Evolutionary conservation across 2,329 filamentous ascomycete genomes (phyloP), one percentile per base, ranked within the genome.

Genomic region (Venturia pyrina): DNA sequence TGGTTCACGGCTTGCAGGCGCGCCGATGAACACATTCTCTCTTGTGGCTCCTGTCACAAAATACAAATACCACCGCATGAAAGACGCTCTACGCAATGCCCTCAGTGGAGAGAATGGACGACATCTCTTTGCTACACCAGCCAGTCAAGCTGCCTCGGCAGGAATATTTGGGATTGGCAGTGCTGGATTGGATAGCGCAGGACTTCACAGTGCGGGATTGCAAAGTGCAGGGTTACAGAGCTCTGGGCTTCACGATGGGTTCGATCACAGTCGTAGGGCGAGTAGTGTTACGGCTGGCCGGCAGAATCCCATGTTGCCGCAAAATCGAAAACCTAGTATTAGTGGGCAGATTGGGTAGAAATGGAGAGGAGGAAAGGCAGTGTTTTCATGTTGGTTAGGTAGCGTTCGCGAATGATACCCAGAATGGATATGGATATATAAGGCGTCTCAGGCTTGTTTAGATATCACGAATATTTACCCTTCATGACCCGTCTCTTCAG

Each of bases 21-120:
- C 87, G 87, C 56, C 93, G 93, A 0, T 87, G 5, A 83, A 91
- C 37, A 85, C 87, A 8, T 87, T 90, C 62, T 78, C 78, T 1
- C 75, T 81, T 44, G 80, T 85, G 63, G 72, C 84, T 80, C 74
- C 78, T 56, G 71, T 73, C 61, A 71, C 73, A 34, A 87, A 85
- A 71, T 87, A 87, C 71, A 82, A 85, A 69, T 81, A 83, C 67
- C 82, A 87, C 44, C 83, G 85, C 48, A 84, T 87, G 77, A 86
- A 85, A 70, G 83, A 86, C 72, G 85, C 86, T 81, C 78, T 88
- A 43, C 81, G 80, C 6, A 83, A 84, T 68, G 84, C 84, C 0
- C 77, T 87, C 40, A 82, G 82, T 6, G 80, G 80, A n/a, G 77
- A 71, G 69, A 77, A 71, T 68, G 79, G 78, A 24, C 77, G 76